Conservation (phyloP, 768 basidiomycete species). For the Boletellus emodensis region DNA sequence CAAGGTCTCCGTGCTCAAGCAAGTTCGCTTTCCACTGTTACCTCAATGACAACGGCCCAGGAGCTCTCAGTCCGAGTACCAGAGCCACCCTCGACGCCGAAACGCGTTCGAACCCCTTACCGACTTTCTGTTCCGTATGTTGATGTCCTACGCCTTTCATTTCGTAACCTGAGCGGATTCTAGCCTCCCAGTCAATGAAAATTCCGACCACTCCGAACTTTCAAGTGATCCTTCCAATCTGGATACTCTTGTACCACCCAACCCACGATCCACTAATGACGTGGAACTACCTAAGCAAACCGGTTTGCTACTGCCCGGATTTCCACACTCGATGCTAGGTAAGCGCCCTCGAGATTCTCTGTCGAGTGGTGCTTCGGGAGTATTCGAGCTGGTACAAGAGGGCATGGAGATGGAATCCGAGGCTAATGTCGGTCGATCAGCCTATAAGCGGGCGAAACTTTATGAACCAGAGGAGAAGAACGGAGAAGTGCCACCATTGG, state of each 20-base stretch:
- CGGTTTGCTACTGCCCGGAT: constrained; percentile 31
- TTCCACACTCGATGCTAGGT: constrained; percentile 51
- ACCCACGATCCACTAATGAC: constrained; percentile 6
- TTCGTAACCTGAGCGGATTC: constrained; percentile 9
- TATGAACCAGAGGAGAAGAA: constrained; percentile 25
- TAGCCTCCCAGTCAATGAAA: constrained; percentile 21
- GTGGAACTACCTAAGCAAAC: constrained; percentile 11
- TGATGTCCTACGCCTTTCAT: neutral
- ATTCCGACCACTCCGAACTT: constrained; percentile 15
- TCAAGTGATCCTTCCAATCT: constrained; percentile 21
- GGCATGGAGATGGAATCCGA: constrained; percentile 37
- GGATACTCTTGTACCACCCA: constrained; percentile 11
- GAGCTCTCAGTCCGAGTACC: constrained; percentile 22
- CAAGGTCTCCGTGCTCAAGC: constrained; percentile 26
- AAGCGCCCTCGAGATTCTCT: constrained; percentile 59
- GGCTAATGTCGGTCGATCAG: constrained; percentile 39
- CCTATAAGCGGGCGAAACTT: constrained; percentile 51
- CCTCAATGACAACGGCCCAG: constrained; percentile 6
- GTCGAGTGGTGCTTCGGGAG: constrained; percentile 39
- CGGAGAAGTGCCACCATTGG: constrained; percentile 9
- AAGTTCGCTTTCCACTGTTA: constrained; percentile 7
- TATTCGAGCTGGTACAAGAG: constrained; percentile 42
- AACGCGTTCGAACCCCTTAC: constrained; percentile 32
- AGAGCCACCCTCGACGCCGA: constrained; percentile 32
- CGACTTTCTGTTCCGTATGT: constrained; percentile 25